A percentile compares a stretch with the other conserved stretches of the same genome.
Evolutionary conservation across 2,329 filamentous ascomycete genomes (phyloP).

Genomic region (Aureobasidium uvarum): DNA sequence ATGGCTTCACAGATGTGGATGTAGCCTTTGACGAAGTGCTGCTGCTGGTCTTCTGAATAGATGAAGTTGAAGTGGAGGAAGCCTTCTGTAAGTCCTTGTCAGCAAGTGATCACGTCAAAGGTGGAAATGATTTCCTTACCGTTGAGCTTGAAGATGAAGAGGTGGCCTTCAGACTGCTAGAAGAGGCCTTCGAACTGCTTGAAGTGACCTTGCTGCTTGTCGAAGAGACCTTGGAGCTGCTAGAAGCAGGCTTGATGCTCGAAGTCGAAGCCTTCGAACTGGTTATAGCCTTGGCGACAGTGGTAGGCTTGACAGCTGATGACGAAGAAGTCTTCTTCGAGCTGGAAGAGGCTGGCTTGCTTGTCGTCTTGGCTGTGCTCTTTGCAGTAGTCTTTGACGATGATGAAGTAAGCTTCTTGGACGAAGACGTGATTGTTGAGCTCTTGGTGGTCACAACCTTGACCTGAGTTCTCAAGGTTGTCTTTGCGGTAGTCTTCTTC

Average conservation of each 20-base stretch:
- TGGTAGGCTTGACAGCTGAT: neutral
- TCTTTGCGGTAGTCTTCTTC: constrained; percentile 6
- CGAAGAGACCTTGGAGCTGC: constrained; percentile 1
- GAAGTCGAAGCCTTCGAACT: neutral
- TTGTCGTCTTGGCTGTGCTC: neutral
- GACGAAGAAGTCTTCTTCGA: constrained; percentile 1
- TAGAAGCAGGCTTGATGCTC: constrained; percentile 2
- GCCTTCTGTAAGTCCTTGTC: neutral
- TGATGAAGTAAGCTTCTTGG: neutral
- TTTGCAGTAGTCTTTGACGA: neutral
- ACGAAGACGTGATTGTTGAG: neutral
- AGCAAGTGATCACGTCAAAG: neutral
- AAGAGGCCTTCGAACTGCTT: neutral
- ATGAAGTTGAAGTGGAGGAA: constrained; percentile 1
- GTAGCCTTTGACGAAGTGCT: constrained; percentile 13
- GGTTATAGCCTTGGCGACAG: constrained; percentile 6
- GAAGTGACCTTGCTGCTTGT: constrained; percentile 1
- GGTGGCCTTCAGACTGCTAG: constrained; percentile 1
- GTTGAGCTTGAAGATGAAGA: neutral
- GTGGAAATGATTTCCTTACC: neutral
- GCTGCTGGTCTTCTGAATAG: neutral
- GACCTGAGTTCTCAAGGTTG: constrained; percentile 10
- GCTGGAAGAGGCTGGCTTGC: neutral
- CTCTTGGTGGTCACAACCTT: neutral
- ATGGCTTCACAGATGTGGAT: constrained; percentile 10